Conservation (phyloP, 140 eudicot species). For the Erigeron philadelphicus region DNA sequence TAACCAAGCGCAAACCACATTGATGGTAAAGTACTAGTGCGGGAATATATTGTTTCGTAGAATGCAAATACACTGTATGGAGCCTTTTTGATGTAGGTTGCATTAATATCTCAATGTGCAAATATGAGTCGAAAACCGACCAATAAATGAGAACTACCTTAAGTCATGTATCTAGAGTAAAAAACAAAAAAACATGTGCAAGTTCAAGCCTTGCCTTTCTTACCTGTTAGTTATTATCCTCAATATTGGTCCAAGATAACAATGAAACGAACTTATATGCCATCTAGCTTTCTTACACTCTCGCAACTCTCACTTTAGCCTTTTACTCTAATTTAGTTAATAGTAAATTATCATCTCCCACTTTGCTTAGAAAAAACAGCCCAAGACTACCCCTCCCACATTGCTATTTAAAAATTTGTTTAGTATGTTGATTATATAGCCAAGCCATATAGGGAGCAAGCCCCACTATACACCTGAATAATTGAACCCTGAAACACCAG, state of each 20-base stretch:
- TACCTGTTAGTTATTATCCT: slow-evolving; percentile 3
- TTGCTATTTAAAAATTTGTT: neutral
- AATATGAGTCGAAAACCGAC: neutral
- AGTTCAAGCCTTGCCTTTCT: neutral
- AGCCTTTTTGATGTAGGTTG: neutral
- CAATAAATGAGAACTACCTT: slow-evolving; percentile 2
- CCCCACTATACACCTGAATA: neutral
- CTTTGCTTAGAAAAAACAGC: neutral
- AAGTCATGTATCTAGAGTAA: neutral
- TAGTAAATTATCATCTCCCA: neutral
- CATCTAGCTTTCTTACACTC: slow-evolving; percentile 13
- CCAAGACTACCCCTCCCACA: neutral
- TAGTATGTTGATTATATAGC: neutral
- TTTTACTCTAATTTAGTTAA: neutral
- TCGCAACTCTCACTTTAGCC: slow-evolving; percentile 7
- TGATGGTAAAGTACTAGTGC: slow-evolving; percentile 2
- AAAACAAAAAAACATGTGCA: neutral
- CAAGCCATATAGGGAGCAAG: neutral
- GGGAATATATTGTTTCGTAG: neutral
- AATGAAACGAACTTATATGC: neutral
- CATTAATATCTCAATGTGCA: slow-evolving; percentile 4
- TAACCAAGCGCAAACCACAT: neutral
- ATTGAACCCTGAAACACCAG: neutral
- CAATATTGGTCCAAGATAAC: slow-evolving; percentile 7
- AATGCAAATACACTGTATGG: neutral